A percentile compares a stretch with the other conserved stretches of the same genome.
Evolutionary conservation across 495 filamentous ascomycete species (phyloP).

Genomic region (Xylaria telfairii): DNA sequence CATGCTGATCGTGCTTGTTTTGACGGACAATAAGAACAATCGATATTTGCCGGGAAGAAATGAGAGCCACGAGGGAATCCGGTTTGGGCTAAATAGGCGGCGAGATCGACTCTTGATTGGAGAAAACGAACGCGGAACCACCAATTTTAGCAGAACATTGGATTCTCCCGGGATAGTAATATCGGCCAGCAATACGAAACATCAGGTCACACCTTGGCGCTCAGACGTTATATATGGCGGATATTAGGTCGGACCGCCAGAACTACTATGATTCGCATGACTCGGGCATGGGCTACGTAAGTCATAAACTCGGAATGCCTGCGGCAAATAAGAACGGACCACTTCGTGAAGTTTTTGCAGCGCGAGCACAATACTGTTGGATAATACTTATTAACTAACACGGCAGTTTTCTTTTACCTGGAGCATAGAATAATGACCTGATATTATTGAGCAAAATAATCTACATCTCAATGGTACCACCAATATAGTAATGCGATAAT

Average conservation of each 20-base stretch:
- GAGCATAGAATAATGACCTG: background rate
- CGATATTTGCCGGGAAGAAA: slow-evolving; percentile 18
- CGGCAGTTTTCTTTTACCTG: slow-evolving; percentile 7
- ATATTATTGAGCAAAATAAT: too few species aligned
- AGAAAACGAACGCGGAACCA: background rate
- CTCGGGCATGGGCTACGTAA: background rate
- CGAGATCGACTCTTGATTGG: slow-evolving; percentile 2
- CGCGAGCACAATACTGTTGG: background rate
- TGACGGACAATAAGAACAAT: slow-evolving; percentile 5
- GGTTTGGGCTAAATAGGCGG: slow-evolving; percentile 21
- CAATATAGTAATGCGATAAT: too few species aligned
- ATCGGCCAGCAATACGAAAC: slow-evolving; percentile 16
- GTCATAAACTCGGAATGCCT: background rate
- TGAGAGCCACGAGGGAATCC: slow-evolving; percentile 7
- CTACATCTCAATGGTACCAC: too few species aligned
- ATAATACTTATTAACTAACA: background rate
- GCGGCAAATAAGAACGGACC: slow-evolving; percentile 3
- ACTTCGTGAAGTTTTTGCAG: background rate
- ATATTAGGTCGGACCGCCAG: slow-evolving; percentile 18
- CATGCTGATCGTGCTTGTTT: slow-evolving; percentile 10
- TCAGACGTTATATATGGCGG: slow-evolving; percentile 5
- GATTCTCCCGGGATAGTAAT: slow-evolving; percentile 24
- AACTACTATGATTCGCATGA: background rate
- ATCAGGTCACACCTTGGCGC: slow-evolving; percentile 15
- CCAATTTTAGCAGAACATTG: background rate